Percentiles rank a stretch among this genome's conserved stretches.
These are phyloP conservation scores for Coleophoma eucalyptorum DNA, from an alignment of 2,329 filamentous ascomycete genomes.

Conservation along the genomic window DNA sequence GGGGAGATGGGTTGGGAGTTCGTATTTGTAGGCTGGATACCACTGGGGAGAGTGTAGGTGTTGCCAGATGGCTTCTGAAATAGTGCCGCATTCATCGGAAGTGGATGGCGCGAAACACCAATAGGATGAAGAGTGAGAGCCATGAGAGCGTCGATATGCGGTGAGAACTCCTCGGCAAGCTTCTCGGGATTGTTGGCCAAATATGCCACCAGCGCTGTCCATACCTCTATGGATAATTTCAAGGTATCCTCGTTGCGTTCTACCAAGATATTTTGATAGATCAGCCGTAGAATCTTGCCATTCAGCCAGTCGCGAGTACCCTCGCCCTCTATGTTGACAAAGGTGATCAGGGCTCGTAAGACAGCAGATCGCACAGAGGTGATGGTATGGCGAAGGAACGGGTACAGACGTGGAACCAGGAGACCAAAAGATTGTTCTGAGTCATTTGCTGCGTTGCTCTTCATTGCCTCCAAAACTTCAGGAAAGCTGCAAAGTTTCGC, in stretches of 20 bases:
- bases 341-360: slow-evolving; percentile 86
- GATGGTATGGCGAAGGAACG: slow-evolving; percentile 95
- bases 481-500: slow-evolving; percentile 95
- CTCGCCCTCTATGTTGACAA: slow-evolving; percentile 79
- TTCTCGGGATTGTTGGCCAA: slow-evolving; percentile 58
- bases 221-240: slow-evolving; percentile 80
- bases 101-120: slow-evolving; percentile 83
- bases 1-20: slow-evolving; percentile 28
- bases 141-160: slow-evolving; percentile 78
- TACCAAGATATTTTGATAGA: slow-evolving; percentile 94
- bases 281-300: slow-evolving; percentile 79
- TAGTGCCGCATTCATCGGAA: slow-evolving; percentile 84
- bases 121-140: slow-evolving; percentile 85
- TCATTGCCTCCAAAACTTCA: slow-evolving; percentile 91
- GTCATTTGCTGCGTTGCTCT: slow-evolving; percentile 77
- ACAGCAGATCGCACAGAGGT: slow-evolving; percentile 93
- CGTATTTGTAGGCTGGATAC: slow-evolving; percentile 39
- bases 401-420: slow-evolving; percentile 89
- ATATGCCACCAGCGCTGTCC: slow-evolving; percentile 71
- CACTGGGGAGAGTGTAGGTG: slow-evolving; percentile 60
- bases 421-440: slow-evolving; percentile 87
- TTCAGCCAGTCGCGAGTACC: slow-evolving; percentile 87
- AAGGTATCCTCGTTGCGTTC: slow-evolving; percentile 85
- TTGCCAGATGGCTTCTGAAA: slow-evolving; percentile 94
- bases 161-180: slow-evolving; percentile 69